A percentile compares a stretch with the other conserved stretches of the same genome.
These are phyloP conservation scores for Parachaetomium inaequale DNA, from an alignment of 495 filamentous ascomycete genomes.

Conservation along the genomic window DNA sequence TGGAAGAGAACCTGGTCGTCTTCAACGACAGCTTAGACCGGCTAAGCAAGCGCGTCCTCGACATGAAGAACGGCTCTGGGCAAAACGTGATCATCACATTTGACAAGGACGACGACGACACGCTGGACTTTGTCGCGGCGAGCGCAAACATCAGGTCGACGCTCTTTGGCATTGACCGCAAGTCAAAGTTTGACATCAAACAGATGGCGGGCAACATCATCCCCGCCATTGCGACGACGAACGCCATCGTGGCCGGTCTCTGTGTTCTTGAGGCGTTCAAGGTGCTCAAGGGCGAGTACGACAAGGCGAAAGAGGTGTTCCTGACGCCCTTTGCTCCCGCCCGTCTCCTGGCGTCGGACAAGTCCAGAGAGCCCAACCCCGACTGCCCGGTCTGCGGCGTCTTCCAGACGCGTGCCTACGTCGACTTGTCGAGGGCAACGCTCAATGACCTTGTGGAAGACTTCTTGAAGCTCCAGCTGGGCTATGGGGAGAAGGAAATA, in stretches of 20 bases:
- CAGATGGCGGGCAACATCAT: slow-evolving; percentile 99
- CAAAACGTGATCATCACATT: slow-evolving; percentile 69
- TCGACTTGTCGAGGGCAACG: slow-evolving; percentile 72
- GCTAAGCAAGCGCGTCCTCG: slow-evolving; percentile 66
- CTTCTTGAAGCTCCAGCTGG: slow-evolving; percentile 63
- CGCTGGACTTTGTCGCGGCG: slow-evolving; percentile 89
- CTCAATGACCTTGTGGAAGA: slow-evolving; percentile 77
- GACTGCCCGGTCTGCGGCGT: slow-evolving; percentile 79
- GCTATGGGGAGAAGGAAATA: slow-evolving; percentile 77
- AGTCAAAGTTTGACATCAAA: slow-evolving; percentile 95
- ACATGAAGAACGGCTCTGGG: slow-evolving; percentile 48
- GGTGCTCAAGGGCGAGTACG: slow-evolving; percentile 70
- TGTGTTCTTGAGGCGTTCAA: slow-evolving; percentile 94
- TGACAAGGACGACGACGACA: slow-evolving; percentile 96
- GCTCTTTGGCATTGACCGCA: slow-evolving; percentile 79
- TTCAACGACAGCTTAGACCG: slow-evolving; percentile 81
- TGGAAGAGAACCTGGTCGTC: slow-evolving; percentile 77
- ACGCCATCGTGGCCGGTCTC: slow-evolving; percentile 90
- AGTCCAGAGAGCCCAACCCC: slow-evolving; percentile 68
- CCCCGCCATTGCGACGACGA: slow-evolving; percentile 95
- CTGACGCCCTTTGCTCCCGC: slow-evolving; percentile 78
- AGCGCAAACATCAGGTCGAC: slow-evolving; percentile 82
- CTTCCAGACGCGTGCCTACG: slow-evolving; percentile 58
- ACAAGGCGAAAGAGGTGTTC: slow-evolving; percentile 67
- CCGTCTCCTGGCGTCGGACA: slow-evolving; percentile 67